Conservation (phyloP, 768 basidiomycete species). For the Antrodiella citrinella region DNA sequence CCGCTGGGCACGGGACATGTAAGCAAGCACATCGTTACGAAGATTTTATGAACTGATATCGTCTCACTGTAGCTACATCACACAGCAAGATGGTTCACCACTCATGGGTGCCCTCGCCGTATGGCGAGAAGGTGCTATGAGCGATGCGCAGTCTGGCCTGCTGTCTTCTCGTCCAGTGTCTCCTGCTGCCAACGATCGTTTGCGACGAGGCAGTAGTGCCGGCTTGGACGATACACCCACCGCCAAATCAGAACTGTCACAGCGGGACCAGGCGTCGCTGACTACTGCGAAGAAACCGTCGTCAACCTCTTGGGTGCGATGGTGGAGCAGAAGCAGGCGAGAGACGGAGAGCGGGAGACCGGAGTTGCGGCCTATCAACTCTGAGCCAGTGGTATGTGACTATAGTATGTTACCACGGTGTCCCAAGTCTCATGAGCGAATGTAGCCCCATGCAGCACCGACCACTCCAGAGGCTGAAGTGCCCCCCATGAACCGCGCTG, state of each 20-base stretch:
- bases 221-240: slow-evolving; percentile 21
- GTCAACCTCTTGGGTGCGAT: slow-evolving; percentile 70
- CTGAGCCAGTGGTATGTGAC: slow-evolving; percentile 12
- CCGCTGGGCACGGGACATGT: slow-evolving; percentile 63
- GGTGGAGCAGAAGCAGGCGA: slow-evolving; percentile 64
- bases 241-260: slow-evolving; percentile 6
- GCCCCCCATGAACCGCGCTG: too few relatives aligned
- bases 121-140: slow-evolving; percentile 49
- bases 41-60: neutral
- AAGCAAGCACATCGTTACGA: slow-evolving; percentile 20
- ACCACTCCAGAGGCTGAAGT: too few relatives aligned
- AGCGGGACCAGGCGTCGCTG: neutral
- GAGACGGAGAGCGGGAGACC: slow-evolving; percentile 13
- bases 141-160: slow-evolving; percentile 13
- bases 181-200: slow-evolving; percentile 28
- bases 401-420: too few relatives aligned
- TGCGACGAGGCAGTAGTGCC: slow-evolving; percentile 15
- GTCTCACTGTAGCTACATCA: slow-evolving; percentile 51
- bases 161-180: slow-evolving; percentile 28
- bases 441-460: too few relatives aligned
- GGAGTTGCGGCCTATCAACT: slow-evolving; percentile 11
- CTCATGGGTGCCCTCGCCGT: slow-evolving; percentile 65
- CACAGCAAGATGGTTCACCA: slow-evolving; percentile 65
- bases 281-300: slow-evolving; percentile 25
- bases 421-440: too few relatives aligned